A percentile compares a stretch with the other conserved stretches of the same genome.
Evolutionary conservation across 1,284 basidiomycete genomes (phyloP).

Genomic region (Ceratobasidium sp.): DNA sequence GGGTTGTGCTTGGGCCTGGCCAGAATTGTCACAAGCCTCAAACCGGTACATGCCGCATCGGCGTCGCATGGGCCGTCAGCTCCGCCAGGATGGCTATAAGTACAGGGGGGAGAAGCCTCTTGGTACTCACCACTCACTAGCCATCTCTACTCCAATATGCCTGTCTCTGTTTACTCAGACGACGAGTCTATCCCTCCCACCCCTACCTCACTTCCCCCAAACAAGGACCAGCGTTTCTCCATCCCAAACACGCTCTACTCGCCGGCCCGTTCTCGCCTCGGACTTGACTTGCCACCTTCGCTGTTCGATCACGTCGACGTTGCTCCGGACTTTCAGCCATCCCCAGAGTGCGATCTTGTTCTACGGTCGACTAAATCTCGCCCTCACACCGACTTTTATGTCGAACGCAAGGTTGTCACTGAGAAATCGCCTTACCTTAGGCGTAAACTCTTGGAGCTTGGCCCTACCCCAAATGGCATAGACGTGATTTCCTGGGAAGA

Average conservation of each 20-base stretch:
- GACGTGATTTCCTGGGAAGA: constrained; percentile 45
- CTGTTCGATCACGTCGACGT: constrained; percentile 19
- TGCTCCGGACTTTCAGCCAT: constrained; percentile 36
- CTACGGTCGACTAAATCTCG: constrained; percentile 33
- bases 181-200: constrained; percentile 7
- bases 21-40: constrained; percentile 26
- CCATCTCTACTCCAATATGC: constrained; percentile 9
- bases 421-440: constrained; percentile 40
- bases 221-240: constrained; percentile 3
- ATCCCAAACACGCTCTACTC: constrained; percentile 16
- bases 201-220: background rate
- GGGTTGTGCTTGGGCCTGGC: constrained; percentile 32
- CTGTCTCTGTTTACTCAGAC: constrained; percentile 30
- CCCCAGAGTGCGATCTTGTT: constrained; percentile 35
- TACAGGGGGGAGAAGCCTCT: background rate
- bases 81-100: constrained; percentile 21
- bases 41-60: background rate
- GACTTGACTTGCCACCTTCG: background rate
- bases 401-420: constrained; percentile 42
- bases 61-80: constrained; percentile 20
- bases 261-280: background rate
- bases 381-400: constrained; percentile 43
- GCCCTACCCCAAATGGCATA: constrained; percentile 9
- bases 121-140: background rate
- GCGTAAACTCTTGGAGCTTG: constrained; percentile 34